Percentiles rank a stretch among this genome's conserved stretches.
These are phyloP conservation scores for Lathyrus aphaca DNA, from an alignment of 306 rosid species.

Conservation along the genomic window DNA sequence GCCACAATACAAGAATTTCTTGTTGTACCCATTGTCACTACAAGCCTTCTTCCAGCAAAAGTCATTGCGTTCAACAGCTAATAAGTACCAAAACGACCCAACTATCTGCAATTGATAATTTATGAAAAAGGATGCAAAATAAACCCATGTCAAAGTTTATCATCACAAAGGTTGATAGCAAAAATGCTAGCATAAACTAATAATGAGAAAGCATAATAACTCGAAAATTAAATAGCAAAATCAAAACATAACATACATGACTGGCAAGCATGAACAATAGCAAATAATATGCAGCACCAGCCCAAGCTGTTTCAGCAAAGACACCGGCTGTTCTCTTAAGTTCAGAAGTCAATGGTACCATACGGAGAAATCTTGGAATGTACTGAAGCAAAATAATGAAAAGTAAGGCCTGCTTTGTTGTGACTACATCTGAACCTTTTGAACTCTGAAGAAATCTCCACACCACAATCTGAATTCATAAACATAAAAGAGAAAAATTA, in stretches of 20 bases:
- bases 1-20: constrained; percentile 71
- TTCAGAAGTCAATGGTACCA: constrained; percentile 84
- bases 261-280: constrained; percentile 95
- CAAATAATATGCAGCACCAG: constrained; percentile 96
- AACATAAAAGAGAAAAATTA: constrained; percentile 16
- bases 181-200: constrained; percentile 22
- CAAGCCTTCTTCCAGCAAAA: constrained; percentile 89
- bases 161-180: constrained; percentile 12
- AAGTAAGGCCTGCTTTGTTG: constrained; percentile 87
- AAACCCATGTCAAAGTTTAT: constrained; percentile 22
- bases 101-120: constrained; percentile 68
- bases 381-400: constrained; percentile 85
- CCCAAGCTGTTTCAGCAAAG: constrained; percentile 99
- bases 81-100: constrained; percentile 94
- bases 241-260: constrained; percentile 61
- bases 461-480: constrained; percentile 75
- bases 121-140: constrained; percentile 8
- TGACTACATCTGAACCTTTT: constrained; percentile 75
- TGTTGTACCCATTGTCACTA: constrained; percentile 38
- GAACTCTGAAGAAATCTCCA: constrained; percentile 90
- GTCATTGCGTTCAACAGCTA: constrained; percentile 92
- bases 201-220: neutral
- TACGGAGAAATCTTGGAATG: constrained; percentile 81
- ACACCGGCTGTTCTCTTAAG: constrained; percentile 95
- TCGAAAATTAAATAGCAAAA: constrained; percentile 22